phyloP scores from a whole-genome alignment of 176 grass and related monocot genomes.

The Oryza brachyantha region DNA sequence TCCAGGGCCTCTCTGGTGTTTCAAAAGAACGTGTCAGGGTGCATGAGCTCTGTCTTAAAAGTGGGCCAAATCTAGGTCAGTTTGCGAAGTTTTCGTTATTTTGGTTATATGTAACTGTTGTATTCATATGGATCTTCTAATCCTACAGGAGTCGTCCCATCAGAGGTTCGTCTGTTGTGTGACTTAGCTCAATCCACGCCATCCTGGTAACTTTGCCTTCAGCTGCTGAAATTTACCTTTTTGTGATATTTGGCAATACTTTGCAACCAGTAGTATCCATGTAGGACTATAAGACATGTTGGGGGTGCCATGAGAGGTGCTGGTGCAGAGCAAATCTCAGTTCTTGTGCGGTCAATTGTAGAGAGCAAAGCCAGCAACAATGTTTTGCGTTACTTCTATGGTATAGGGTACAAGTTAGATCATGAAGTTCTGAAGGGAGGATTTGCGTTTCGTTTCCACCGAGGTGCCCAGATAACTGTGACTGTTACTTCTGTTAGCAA shows the following conservation, averaged over 20 bases:
- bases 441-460: constrained; percentile 72
- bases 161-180: constrained; percentile 73
- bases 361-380: constrained; percentile 92
- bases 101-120: constrained; percentile 18
- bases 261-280: neutral
- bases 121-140: constrained; percentile 15
- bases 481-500: constrained; percentile 78
- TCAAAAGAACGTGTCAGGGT: constrained; percentile 80
- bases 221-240: neutral
- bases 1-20: constrained; percentile 79
- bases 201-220: constrained; percentile 55
- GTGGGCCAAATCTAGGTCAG: constrained; percentile 71
- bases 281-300: constrained; percentile 74
- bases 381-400: constrained; percentile 81
- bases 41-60: constrained; percentile 90
- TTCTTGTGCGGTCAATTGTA: constrained; percentile 62
- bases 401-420: constrained; percentile 86
- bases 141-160: constrained; percentile 58
- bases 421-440: constrained; percentile 87
- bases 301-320: constrained; percentile 87
- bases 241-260: constrained; percentile 1
- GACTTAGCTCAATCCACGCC: constrained; percentile 77
- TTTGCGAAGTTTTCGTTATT: neutral
- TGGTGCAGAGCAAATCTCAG: constrained; percentile 86
- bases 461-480: constrained; percentile 74